A percentile compares a stretch with the other conserved stretches of the same genome.
Evolutionary conservation across 75 land plant genomes (phyloP).

Genomic region (Isoetes taiwanensis): DNA sequence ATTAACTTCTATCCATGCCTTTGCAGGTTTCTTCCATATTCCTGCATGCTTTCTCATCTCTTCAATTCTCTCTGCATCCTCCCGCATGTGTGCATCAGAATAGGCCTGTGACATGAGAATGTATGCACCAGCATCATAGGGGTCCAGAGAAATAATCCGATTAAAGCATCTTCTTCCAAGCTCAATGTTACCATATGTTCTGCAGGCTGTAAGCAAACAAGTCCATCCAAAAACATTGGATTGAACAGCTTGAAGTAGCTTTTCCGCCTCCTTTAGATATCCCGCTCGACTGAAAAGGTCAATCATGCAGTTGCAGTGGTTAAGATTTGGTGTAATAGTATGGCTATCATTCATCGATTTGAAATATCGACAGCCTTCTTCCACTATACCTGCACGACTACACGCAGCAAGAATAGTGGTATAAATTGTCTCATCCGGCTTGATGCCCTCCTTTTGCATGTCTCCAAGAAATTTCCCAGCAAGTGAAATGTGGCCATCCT

Average conservation of each 20-base stretch:
- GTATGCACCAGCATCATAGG: too few relatives aligned
- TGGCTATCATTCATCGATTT: neutral
- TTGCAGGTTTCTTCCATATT: constrained; percentile 45
- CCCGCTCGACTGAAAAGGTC: neutral
- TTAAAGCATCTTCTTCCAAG: too few relatives aligned
- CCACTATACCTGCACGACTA: neutral
- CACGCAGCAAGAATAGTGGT: neutral
- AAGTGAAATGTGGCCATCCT: neutral
- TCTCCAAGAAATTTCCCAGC: neutral
- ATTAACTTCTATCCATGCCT: constrained; percentile 40
- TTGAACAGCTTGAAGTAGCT: neutral
- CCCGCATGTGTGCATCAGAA: too few relatives aligned
- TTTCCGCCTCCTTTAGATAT: neutral
- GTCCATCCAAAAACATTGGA: neutral
- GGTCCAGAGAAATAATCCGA: too few relatives aligned
- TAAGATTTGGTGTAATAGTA: neutral
- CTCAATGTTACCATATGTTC: neutral
- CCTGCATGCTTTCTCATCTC: constrained; percentile 37
- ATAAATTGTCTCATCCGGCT: neutral
- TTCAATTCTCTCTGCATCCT: constrained; percentile 18
- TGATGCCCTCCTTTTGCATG: neutral
- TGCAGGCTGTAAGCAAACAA: neutral
- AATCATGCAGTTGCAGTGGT: neutral
- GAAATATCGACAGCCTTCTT: neutral
- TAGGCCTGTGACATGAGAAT: too few relatives aligned